Conservation (phyloP, 495 filamentous ascomycete genomes). For the Aspergillus wentii region DNA sequence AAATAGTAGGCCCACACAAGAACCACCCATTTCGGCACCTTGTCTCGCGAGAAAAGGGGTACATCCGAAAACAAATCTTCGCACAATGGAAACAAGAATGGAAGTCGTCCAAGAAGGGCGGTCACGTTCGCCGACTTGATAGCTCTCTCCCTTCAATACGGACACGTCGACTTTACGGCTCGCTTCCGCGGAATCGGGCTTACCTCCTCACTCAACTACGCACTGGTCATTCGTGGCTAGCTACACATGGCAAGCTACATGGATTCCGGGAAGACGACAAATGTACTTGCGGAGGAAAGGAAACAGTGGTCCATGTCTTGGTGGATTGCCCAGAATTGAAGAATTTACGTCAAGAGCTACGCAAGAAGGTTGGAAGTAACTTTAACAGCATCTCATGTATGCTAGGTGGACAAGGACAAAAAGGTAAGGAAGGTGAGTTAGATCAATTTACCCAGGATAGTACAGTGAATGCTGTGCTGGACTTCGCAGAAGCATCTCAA, state of each 20-base stretch:
- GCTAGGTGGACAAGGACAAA: no score
- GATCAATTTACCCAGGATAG: no score
- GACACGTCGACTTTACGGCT: slow-evolving; percentile 2
- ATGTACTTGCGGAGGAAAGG: neutral
- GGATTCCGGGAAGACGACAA: slow-evolving; percentile 2
- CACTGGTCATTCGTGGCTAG: slow-evolving; percentile 4
- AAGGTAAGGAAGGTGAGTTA: no score
- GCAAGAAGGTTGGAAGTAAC: neutral
- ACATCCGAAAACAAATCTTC: slow-evolving; percentile 1
- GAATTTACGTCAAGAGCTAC: neutral
- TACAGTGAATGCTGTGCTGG: no score
- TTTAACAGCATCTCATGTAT: no score
- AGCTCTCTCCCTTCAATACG: slow-evolving; percentile 2
- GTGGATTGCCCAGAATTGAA: slow-evolving; percentile 1
- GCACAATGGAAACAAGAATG: slow-evolving; percentile 4
- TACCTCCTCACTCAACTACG: slow-evolving; percentile 3
- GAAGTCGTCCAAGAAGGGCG: slow-evolving; percentile 1
- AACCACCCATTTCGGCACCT: slow-evolving; percentile 3
- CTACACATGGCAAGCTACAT: slow-evolving; percentile 1
- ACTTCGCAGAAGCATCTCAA: no score
- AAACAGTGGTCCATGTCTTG: slow-evolving; percentile 2
- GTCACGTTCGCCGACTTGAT: slow-evolving; percentile 1
- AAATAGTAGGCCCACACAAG: slow-evolving; percentile 1
- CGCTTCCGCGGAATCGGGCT: slow-evolving; percentile 1
- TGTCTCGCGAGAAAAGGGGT: slow-evolving; percentile 1